Percentiles rank a stretch among this genome's conserved stretches.
phyloP scores from a whole-genome alignment of 2,329 filamentous ascomycete species.

The Fusarium musae region DNA sequence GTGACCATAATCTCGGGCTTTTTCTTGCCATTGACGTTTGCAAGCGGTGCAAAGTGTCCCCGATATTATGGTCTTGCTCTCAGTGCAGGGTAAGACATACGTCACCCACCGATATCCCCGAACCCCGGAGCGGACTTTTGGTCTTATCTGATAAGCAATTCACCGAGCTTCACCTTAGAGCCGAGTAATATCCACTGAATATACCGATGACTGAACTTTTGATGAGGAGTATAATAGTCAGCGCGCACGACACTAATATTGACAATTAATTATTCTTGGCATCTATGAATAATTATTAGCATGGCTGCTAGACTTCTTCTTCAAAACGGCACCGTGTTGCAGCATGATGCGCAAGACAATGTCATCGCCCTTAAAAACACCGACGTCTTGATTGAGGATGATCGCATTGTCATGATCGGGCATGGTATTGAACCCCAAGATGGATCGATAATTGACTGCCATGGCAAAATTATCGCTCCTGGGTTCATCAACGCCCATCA shows the following conservation, averaged over 20 bases:
- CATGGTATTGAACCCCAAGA: rapidly evolving
- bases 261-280: background rate
- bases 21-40: background rate
- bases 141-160: background rate
- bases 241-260: rapidly evolving
- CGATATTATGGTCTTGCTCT: background rate
- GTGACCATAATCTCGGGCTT: background rate
- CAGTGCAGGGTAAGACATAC: background rate
- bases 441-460: background rate
- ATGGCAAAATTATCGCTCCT: background rate
- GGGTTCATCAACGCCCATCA: slow-evolving; percentile 4
- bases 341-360: background rate
- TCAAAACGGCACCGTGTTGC: background rate
- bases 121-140: background rate
- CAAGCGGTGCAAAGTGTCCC: background rate
- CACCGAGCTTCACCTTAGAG: background rate
- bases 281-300: background rate
- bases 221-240: background rate
- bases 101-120: background rate
- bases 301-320: background rate
- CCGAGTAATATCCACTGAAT: background rate
- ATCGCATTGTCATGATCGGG: background rate
- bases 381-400: background rate
- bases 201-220: background rate
- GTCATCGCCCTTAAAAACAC: background rate